Conservation (phyloP, 176 grass and related monocot genomes). For the Triticum aestivum region IWGSC_CS_RefSeq_v2.1 NC_057807.1:701868372-701868871, state of each 20-base stretch:
- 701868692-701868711: background rate
- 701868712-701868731: background rate
- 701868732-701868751: background rate
- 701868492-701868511: background rate
- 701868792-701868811: too few species aligned
- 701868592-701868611: background rate
- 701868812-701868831: too few species aligned
- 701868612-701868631: background rate
- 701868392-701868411: background rate
- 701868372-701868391: background rate
- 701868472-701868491: background rate
- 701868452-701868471: too few species aligned
- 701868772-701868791: too few species aligned
- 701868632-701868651: background rate
- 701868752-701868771: too few species aligned
- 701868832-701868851: too few species aligned
- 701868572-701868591: background rate
- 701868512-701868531: background rate
- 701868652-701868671: background rate
- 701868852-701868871: too few species aligned
- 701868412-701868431: background rate
- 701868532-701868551: background rate
- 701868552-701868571: background rate
- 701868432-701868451: too few species aligned
- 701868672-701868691: background rate